Evolutionary conservation across 2,329 filamentous ascomycete genomes (phyloP).

Genomic region (Coleophoma crateriformis): DNA sequence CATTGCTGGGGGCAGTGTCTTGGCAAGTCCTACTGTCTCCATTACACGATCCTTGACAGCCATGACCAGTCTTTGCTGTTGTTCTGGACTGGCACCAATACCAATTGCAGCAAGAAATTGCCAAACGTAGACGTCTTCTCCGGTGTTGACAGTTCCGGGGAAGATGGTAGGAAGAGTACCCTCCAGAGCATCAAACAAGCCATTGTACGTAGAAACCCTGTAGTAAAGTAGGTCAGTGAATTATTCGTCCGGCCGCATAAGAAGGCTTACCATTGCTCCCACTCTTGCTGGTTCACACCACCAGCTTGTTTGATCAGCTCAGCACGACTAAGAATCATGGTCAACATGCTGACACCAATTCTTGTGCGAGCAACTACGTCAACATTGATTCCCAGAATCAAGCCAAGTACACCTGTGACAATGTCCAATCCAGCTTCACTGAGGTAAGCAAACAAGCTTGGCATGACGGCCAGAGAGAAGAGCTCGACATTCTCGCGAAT

Average conservation of each 20-base stretch:
- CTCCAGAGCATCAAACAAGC: slow-evolving; percentile 82
- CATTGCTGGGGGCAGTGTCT: slow-evolving; percentile 84
- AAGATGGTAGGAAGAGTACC: slow-evolving; percentile 81
- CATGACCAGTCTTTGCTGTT: slow-evolving; percentile 90
- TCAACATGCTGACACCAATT: slow-evolving; percentile 84
- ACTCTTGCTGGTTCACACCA: slow-evolving; percentile 63
- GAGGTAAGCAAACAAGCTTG: slow-evolving; percentile 82
- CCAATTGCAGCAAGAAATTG: slow-evolving; percentile 95
- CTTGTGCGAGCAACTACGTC: slow-evolving; percentile 80
- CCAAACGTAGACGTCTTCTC: slow-evolving; percentile 96
- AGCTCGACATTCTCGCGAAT: slow-evolving; percentile 90
- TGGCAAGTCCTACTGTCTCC: slow-evolving; percentile 84
- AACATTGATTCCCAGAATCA: slow-evolving; percentile 78
- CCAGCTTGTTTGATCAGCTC: slow-evolving; percentile 86
- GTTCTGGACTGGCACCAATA: slow-evolving; percentile 86
- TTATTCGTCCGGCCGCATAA: background rate
- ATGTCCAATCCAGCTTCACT: slow-evolving; percentile 88
- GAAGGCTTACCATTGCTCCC: slow-evolving; percentile 69
- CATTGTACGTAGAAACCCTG: slow-evolving; percentile 74
- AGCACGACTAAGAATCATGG: slow-evolving; percentile 88
- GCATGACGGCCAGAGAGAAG: slow-evolving; percentile 84
- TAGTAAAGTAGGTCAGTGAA: slow-evolving; percentile 24
- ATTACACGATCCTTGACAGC: slow-evolving; percentile 98
- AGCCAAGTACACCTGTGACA: slow-evolving; percentile 80
- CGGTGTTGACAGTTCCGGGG: slow-evolving; percentile 82